Evolutionary conservation across 371 early-diverging fungal genomes (phyloP).

Genomic region (Mucor lusitanicus): DNA sequence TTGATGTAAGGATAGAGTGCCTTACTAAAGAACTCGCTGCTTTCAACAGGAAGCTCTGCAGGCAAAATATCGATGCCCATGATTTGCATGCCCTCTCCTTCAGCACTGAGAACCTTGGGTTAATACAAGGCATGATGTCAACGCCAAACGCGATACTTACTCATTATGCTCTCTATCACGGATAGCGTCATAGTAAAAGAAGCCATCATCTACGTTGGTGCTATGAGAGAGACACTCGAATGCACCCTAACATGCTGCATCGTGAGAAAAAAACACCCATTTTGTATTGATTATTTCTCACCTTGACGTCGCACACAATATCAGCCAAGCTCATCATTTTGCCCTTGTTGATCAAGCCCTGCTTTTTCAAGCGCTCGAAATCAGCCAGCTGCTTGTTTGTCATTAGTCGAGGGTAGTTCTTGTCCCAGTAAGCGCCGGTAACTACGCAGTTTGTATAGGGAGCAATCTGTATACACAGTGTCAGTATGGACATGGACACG

Average conservation of each 20-base stretch:
- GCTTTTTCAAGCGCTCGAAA: constrained; percentile 63
- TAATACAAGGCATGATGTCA: background rate
- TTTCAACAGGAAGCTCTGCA: constrained; percentile 93
- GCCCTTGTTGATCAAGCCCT: constrained; percentile 51
- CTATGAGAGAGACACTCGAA: constrained; percentile 91
- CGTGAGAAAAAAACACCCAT: background rate
- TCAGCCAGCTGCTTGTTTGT: constrained; percentile 75
- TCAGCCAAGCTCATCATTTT: constrained; percentile 89
- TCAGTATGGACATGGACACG: background rate
- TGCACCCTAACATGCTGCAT: constrained; percentile 61
- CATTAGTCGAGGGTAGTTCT: constrained; percentile 85
- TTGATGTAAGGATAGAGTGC: constrained; percentile 80
- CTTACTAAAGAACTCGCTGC: constrained; percentile 89
- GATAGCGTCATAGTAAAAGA: constrained; percentile 90
- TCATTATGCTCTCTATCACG: constrained; percentile 71
- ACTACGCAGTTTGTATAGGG: constrained; percentile 89
- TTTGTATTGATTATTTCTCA: constrained; percentile 30
- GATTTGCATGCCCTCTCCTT: constrained; percentile 85
- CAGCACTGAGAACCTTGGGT: constrained; percentile 45
- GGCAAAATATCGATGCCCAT: constrained; percentile 97
- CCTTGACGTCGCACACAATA: constrained; percentile 93
- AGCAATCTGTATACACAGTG: constrained; percentile 61
- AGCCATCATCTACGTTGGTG: constrained; percentile 89
- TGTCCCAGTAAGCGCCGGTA: constrained; percentile 96
- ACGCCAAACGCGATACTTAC: constrained; percentile 28